Conservation (phyloP, 2,329 filamentous ascomycete genomes). For the Aspergillus pseudotamarii region DNA sequence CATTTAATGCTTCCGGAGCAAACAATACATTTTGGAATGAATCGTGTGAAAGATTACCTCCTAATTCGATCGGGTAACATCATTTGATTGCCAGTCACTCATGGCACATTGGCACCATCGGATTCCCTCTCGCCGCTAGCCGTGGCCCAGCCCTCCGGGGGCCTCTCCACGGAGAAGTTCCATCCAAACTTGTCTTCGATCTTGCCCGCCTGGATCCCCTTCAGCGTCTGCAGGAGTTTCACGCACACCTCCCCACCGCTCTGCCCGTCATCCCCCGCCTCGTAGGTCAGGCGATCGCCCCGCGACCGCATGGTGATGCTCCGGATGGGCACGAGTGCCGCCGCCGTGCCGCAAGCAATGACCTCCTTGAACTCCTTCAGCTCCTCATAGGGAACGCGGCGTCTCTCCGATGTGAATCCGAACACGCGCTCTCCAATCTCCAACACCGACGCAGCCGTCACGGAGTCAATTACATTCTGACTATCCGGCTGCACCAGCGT, state of each 20-base stretch:
- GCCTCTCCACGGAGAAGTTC: conserved; percentile 51
- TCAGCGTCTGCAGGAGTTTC: conserved; percentile 73
- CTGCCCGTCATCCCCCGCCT: conserved; percentile 42
- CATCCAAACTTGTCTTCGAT: conserved; percentile 76
- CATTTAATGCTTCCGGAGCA: background rate
- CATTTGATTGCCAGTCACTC: background rate
- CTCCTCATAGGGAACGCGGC: conserved; percentile 65
- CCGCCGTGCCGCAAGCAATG: conserved; percentile 89
- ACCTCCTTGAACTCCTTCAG: conserved; percentile 71
- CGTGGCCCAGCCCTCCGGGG: conserved; percentile 35
- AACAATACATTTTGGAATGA: background rate
- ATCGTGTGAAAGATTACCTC: background rate
- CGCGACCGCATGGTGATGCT: conserved; percentile 75
- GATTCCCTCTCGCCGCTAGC: conserved; percentile 22
- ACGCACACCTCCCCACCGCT: conserved; percentile 68
- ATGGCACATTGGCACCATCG: conserved; percentile 33
- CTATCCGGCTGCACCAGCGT: conserved; percentile 87
- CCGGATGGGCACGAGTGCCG: conserved; percentile 85
- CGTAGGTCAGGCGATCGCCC: conserved; percentile 59
- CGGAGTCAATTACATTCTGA: conserved; percentile 81
- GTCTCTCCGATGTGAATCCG: conserved; percentile 81
- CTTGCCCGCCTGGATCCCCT: conserved; percentile 84
- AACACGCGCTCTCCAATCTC: conserved; percentile 70
- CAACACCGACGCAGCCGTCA: conserved; percentile 78
- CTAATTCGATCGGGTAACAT: background rate